phyloP scores from a whole-genome alignment of 208 protist species.

The Crithidia acanthocephali region DNA sequence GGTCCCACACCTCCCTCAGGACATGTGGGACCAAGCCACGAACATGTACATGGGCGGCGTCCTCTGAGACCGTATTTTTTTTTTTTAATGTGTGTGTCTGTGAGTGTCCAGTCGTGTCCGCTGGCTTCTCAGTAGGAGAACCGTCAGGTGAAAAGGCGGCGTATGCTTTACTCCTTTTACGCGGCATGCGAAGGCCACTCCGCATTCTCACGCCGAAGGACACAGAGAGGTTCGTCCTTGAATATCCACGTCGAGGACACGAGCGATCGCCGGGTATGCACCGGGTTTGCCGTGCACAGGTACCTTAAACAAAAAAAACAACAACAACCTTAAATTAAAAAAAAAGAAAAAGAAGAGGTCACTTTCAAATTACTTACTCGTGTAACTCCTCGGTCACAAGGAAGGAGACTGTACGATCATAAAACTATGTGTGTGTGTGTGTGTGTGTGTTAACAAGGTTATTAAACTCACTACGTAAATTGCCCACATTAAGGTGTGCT shows the following conservation, averaged over 20 bases:
- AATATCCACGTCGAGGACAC: no score
- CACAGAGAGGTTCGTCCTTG: no score
- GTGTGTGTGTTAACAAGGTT: neutral
- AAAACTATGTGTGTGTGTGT: neutral
- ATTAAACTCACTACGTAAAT: no score
- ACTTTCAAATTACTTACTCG: neutral
- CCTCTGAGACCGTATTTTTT: constrained; percentile 3
- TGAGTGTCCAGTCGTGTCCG: no score
- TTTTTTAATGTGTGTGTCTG: neutral
- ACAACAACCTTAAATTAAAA: no score
- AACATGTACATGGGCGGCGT: constrained; percentile 67
- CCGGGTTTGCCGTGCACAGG: no score
- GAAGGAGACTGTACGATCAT: neutral
- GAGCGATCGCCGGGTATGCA: no score
- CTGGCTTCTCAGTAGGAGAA: no score
- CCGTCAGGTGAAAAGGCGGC: neutral
- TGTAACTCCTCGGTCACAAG: neutral
- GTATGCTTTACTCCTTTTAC: neutral
- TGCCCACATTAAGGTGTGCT: neutral
- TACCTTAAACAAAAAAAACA: no score
- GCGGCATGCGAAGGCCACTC: no score
- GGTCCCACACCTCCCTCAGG: constrained; percentile 23
- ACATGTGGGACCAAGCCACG: constrained; percentile 62
- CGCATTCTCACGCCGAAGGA: no score
- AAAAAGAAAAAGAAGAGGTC: no score